Base-by-base conservation (phyloP, 495 filamentous ascomycete species). In the Aspergillus indologenus region DNA sequence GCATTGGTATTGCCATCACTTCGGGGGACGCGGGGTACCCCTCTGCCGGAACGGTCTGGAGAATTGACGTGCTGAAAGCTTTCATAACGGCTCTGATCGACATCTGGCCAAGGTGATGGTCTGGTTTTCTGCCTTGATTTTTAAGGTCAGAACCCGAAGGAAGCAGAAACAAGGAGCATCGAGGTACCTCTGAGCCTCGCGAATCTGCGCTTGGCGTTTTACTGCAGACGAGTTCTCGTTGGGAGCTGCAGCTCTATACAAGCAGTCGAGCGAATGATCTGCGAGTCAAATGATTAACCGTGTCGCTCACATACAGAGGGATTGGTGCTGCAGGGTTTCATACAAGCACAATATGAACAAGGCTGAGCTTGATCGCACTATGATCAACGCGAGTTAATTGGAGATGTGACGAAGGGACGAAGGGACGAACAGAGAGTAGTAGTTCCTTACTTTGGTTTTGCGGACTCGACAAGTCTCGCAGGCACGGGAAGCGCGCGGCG, bases 341-440 rank as follows among this genome's bases (percentile, higher is more conserved):
- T 66, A 68, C 66, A 68, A 40, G 61, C 66, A 45, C 62, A 65
- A 57, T 68, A 68, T 12, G 63, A 68, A 44, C 66, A 66, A 11
- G 66, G 66, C 31, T 65, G 63, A 15, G 53, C 59, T 62, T 68
- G 66, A 40, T 69, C 66, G 48, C 66, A 66, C 61, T 69, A 31
- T 34, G 5, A 11, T 52, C 1, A 12, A 44, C 52, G 20, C 21
- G 4, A 34, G 56, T 52, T 26, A 63, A 34, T 45, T 1, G 8
- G 34, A 45, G 3, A n/a, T n/a, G 22, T 11, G 43, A 29, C 12
- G 9, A 20, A 31, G 19, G 43, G 43, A 56, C 19, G 44, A 29
- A 23, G 24, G n/a, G 9, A 12, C 14, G 23, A 43, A 42, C 5
- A 9, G n/a, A 45, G 46, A 52, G 20, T 6, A 54, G 9, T 15